A percentile compares a stretch with the other conserved stretches of the same genome.
Conservation (phyloP, 2,329 filamentous ascomycete species). For the Dryadomyces sulphureus region DNA sequence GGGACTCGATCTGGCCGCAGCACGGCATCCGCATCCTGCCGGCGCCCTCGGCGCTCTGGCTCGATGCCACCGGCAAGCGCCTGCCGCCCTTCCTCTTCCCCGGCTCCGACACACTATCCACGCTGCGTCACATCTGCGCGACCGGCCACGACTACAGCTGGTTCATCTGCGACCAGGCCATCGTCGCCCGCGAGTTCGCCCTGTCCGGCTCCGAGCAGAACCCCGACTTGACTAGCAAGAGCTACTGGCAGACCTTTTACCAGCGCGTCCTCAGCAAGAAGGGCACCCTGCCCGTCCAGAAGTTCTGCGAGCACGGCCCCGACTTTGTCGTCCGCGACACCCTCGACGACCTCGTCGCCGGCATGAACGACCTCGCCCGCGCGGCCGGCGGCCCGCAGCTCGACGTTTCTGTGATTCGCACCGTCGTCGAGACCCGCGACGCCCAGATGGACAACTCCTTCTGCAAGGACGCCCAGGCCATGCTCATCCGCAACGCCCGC, state of each 20-base stretch:
- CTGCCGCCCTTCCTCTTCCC: constrained; percentile 42
- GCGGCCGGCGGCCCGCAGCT: constrained; percentile 31
- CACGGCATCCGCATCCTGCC: constrained; percentile 48
- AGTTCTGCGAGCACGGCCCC: constrained; percentile 41
- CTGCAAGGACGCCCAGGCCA: constrained; percentile 46
- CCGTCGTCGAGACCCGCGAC: constrained; percentile 37
- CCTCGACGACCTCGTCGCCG: constrained; percentile 36
- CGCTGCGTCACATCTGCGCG: constrained; percentile 42
- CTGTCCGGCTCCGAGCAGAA: constrained; percentile 51
- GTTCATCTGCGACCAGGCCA: constrained; percentile 44
- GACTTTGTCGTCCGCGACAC: constrained; percentile 46
- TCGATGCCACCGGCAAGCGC: constrained; percentile 43
- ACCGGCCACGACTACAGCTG: constrained; percentile 50
- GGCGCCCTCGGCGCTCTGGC: constrained; percentile 46
- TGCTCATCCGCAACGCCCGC: constrained; percentile 43
- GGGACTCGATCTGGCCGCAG: constrained; percentile 45
- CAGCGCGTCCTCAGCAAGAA: constrained; percentile 34
- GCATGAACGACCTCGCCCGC: constrained; percentile 42
- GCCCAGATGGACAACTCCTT: constrained; percentile 39
- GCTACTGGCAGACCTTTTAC: constrained; percentile 33
- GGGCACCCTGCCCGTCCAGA: constrained; percentile 39
- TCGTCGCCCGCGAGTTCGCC: constrained; percentile 46
- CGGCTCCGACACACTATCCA: constrained; percentile 41
- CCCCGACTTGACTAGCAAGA: constrained; percentile 44
- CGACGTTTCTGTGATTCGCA: constrained; percentile 26